These are phyloP conservation scores for Cercospora sp. DNA, from an alignment of 2,329 filamentous ascomycete genomes.

Conservation along the genomic window DNA sequence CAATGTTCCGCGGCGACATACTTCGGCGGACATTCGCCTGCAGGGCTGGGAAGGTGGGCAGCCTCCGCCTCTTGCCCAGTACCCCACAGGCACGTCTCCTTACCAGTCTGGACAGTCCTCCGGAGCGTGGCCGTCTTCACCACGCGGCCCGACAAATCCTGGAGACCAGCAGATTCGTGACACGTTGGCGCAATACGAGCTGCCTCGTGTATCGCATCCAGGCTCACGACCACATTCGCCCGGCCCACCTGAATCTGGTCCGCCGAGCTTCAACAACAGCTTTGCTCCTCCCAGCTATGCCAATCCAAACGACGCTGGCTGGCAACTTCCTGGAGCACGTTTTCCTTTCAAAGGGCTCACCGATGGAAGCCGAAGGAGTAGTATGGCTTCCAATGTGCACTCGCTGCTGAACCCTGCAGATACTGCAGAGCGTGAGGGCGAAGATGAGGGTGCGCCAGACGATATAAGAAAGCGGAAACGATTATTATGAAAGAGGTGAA, in stretches of 20 bases:
- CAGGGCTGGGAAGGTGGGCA: conserved; percentile 72
- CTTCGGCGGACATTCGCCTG: conserved; percentile 87
- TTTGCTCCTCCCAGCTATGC: conserved; percentile 54
- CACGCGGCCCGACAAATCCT: conserved; percentile 47
- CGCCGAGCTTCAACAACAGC: conserved; percentile 50
- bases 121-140: conserved; percentile 67
- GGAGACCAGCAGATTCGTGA: conserved; percentile 65
- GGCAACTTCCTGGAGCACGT: conserved; percentile 55
- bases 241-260: conserved; percentile 48
- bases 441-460: conserved; percentile 59
- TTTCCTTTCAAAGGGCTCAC: conserved; percentile 53
- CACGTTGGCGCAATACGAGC: conserved; percentile 65
- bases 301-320: conserved; percentile 56
- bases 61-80: conserved; percentile 46
- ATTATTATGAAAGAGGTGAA: conserved; percentile 43
- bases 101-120: conserved; percentile 64
- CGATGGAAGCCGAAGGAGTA: conserved; percentile 66
- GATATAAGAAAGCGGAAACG: conserved; percentile 62
- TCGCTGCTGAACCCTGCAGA: conserved; percentile 68
- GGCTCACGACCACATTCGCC: conserved; percentile 43
- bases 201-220: conserved; percentile 52
- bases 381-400: conserved; percentile 71
- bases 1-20: conserved; percentile 80
- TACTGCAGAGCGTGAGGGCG: conserved; percentile 64
- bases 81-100: conserved; percentile 57